A percentile compares a stretch with the other conserved stretches of the same genome.
These are phyloP conservation scores for Albugo candida DNA, from an alignment of 352 stramenopile species.

Conservation along the genomic window DNA sequence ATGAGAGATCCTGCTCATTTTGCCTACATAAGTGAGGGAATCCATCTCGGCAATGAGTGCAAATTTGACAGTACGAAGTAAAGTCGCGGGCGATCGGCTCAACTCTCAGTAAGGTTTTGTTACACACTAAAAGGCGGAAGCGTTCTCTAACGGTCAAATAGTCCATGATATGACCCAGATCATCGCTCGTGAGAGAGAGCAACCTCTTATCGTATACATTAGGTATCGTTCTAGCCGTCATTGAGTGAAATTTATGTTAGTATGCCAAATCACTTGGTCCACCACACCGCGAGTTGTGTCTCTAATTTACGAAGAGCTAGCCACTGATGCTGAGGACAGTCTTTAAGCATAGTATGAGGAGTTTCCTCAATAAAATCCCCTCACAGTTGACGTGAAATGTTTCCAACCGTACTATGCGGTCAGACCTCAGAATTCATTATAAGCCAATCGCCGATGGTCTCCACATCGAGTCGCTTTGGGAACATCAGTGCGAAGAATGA, in stretches of 20 bases:
- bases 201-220: not conserved
- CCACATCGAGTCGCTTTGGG: no score
- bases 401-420: no score
- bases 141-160: slow-evolving; percentile 36
- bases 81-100: slow-evolving; percentile 17
- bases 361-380: no score
- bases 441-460: no score
- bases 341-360: slow-evolving; percentile 48
- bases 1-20: slow-evolving; percentile 13
- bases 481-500: no score
- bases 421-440: no score
- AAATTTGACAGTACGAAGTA: slow-evolving; percentile 40
- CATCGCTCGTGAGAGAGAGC: slow-evolving; percentile 18
- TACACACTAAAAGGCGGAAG: slow-evolving; percentile 30
- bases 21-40: slow-evolving; percentile 27
- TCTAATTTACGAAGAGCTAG: slow-evolving; percentile 78
- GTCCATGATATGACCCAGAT: slow-evolving; percentile 29
- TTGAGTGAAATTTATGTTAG: no score
- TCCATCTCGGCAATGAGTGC: slow-evolving; percentile 20
- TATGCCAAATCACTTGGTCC: slow-evolving; percentile 28
- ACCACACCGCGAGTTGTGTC: slow-evolving; percentile 52
- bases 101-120: slow-evolving; percentile 11
- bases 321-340: slow-evolving; percentile 81
- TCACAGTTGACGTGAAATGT: no score
- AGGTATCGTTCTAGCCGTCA: no score